Conservation (phyloP, 164 flowering plant species). For the Umbilicus rupestris region DNA sequence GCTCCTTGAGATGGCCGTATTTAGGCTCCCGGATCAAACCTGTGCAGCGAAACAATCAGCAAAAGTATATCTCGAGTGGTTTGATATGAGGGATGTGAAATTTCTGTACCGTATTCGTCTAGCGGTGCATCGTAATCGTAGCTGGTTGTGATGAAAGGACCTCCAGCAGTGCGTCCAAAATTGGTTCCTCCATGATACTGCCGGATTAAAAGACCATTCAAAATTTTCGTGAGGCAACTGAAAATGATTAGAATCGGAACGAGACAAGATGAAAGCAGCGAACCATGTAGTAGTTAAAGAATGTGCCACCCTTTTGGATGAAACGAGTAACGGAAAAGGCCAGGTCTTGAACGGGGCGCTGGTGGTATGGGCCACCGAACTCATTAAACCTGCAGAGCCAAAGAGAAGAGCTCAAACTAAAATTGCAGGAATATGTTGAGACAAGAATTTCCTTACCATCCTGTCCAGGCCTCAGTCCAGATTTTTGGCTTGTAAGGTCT, state of each 20-base stretch:
- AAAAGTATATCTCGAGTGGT: background rate
- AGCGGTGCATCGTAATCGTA: slow-evolving; percentile 98
- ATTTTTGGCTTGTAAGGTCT: slow-evolving; percentile 81
- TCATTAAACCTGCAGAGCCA: slow-evolving; percentile 63
- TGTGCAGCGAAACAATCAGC: slow-evolving; percentile 17
- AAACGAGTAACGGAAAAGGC: slow-evolving; percentile 95
- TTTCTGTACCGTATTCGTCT: slow-evolving; percentile 83
- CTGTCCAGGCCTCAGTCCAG: slow-evolving; percentile 97
- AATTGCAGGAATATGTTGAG: slow-evolving; percentile 1
- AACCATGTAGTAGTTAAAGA: slow-evolving; percentile 89
- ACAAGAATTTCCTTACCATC: slow-evolving; percentile 40
- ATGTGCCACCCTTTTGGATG: slow-evolving; percentile 81
- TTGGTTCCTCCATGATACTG: slow-evolving; percentile 99
- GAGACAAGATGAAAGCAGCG: slow-evolving; percentile 11
- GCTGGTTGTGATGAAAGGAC: slow-evolving; percentile 91
- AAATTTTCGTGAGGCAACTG: background rate
- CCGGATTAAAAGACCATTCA: slow-evolving; percentile 10
- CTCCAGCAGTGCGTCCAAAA: slow-evolving; percentile 95
- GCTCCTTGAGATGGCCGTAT: slow-evolving; percentile 83
- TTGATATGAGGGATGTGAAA: too few relatives aligned
- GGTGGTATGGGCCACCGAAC: slow-evolving; percentile 64
- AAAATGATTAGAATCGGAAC: background rate
- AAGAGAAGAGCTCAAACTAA: background rate
- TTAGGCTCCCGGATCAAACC: slow-evolving; percentile 88
- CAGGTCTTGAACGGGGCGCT: slow-evolving; percentile 82